A percentile compares a stretch with the other conserved stretches of the same genome.
These are phyloP conservation scores for Fusarium temperatum DNA, from an alignment of 2,329 filamentous ascomycete genomes.

Conservation along the genomic window DNA sequence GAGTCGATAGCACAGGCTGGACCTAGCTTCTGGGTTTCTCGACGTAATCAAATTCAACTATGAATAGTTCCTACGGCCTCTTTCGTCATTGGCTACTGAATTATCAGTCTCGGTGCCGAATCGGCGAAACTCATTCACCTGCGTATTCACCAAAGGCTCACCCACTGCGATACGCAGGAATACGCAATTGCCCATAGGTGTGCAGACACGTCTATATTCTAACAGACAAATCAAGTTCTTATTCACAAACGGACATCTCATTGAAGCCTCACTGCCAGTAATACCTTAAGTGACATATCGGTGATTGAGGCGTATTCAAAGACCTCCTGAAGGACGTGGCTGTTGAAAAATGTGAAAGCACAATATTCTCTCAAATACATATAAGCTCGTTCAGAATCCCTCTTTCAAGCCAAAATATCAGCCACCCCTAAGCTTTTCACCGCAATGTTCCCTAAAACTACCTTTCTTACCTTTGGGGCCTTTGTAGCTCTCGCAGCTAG, in stretches of 20 bases:
- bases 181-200: not conserved
- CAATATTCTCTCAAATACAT: not conserved
- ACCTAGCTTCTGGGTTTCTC: not conserved
- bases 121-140: not conserved
- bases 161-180: not conserved
- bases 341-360: not conserved
- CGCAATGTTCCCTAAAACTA: not conserved
- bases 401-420: not conserved
- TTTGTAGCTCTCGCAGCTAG: not conserved
- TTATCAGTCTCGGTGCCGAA: not conserved
- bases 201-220: not conserved
- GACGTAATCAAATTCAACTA: rapidly evolving
- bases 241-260: rapidly evolving
- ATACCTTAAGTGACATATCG: rapidly evolving
- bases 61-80: no score
- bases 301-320: not conserved
- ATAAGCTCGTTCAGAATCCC: not conserved
- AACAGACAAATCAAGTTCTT: not conserved
- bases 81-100: rapidly evolving
- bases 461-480: not conserved
- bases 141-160: not conserved
- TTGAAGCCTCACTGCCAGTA: rapidly evolving
- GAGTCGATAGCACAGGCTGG: rapidly evolving
- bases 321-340: not conserved
- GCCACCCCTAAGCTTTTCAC: rapidly evolving